Base-by-base conservation (phyloP, 1,284 basidiomycete species). In the Heliocybe sulcata region DNA sequence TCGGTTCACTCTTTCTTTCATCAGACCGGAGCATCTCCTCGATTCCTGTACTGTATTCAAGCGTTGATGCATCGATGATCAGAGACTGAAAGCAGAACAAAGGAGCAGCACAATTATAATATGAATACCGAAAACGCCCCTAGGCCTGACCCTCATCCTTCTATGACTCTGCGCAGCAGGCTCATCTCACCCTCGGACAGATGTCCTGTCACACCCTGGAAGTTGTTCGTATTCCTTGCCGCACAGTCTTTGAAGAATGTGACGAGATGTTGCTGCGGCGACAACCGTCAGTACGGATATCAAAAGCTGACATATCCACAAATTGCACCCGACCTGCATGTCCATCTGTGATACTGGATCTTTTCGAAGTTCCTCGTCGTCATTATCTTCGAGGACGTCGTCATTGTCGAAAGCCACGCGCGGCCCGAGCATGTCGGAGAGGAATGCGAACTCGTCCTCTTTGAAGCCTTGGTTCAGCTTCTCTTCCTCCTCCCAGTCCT, bases 311-410 rank as follows among this genome's bases (percentile, higher is more conserved):
- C 23, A 26, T 3, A 31, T 20, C 2, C 12, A 8, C 22, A 22
- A 2, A 16, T 27, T 29, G 45, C 50, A 14, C 71, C 82, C 60
- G 58, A 92, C 93, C 72, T 85, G 84, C 74, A 97, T 83, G 63
- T 98, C 91, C 68, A 98, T 87, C 62, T 87, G 85, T 38, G 90
- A 93, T 54, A 96, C 79, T 1, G 92, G 86, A 69, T 98, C 95
- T 51, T 82, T 82, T 69, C 83, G 85, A 53, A 97, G 77, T 66
- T 97, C 94, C 60, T 94, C 92, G 64, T 95, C 92, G 56, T 89
- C 87, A 52, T 77, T 79, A 49, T 79, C 79, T 20, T 85, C 83
- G 48, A 84, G 73, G 22, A 85, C 75, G 53, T 87, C 84, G 57
- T 90, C 88, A 56, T 82, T 82, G 61, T 90, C 85, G 63, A 88